Evolutionary conservation across 2,329 filamentous ascomycete species (phyloP), one percentile per base, ranked within the genome.

Genomic region (Grosmannia serpens): DNA sequence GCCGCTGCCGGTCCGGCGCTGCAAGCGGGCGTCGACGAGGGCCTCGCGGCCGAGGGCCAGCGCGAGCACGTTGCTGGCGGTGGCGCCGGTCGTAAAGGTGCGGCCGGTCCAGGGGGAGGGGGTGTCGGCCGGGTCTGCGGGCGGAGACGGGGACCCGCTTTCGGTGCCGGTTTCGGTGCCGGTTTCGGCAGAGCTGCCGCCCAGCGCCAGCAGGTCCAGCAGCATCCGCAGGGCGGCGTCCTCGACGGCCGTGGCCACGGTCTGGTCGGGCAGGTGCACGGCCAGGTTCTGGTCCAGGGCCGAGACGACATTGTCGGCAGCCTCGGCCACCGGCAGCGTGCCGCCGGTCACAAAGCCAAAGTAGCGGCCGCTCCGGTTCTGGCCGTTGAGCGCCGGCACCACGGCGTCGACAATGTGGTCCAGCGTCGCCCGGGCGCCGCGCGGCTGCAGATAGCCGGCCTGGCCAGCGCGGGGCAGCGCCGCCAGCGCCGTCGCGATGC

Each of bases 331-430:
- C 7, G 90, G 89, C 0, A 91, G 88, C 9, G 80, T 77, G 17
- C 89, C 88, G 51, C 92, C 92, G 0, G 86, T 95, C 7, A 96
- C 87, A 69, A 96, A 96, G 60, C 90, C 91, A 70, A 89, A 95
- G 76, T 95, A 95, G 58, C 84, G 82, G 13, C 83, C 71, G 50
- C 80, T 83, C 49, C 80, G 77, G 63, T 83, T 85, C 66, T 83
- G 81, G 20, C 77, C 80, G 65, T 86, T 90, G 60, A 94, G 78
- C 1, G 79, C 87, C 1, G 80, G 79, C 47, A 80, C 71, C 59
- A 83, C 71, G 60, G 74, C 70, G 9, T 64, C 35, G 11, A 74
- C 64, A 41, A 83, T 73, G 67, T 83, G 79, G 15, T 66, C 54
- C 20, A 75, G 62, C 5, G 74, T 70, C 8, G 66, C 66, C 1